Conservation (phyloP, 2,329 filamentous ascomycete species). For the Cylindrodendrum hubeiense region DNA sequence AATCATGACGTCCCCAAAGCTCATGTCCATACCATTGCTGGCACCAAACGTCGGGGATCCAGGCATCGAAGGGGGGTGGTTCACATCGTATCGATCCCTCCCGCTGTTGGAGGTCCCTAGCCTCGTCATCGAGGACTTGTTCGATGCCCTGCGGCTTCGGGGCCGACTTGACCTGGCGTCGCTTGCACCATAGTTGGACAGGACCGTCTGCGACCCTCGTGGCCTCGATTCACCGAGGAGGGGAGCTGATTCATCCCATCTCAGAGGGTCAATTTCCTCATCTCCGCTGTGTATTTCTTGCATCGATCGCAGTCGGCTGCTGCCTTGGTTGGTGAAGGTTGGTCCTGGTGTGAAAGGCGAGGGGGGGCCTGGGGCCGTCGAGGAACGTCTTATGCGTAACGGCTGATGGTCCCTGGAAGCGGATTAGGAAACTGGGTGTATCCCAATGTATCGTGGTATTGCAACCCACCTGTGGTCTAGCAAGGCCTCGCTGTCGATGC, state of each 20-base stretch:
- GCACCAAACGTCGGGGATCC: constrained; percentile 69
- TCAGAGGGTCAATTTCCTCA: constrained; percentile 60
- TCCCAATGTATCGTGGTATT: background rate
- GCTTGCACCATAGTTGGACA: constrained; percentile 57
- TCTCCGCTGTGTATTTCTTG: constrained; percentile 56
- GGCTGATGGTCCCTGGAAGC: constrained; percentile 65
- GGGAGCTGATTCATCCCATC: constrained; percentile 65
- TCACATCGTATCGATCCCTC: constrained; percentile 70
- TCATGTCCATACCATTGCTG: constrained; percentile 64
- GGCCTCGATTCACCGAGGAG: constrained; percentile 59
- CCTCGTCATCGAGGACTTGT: constrained; percentile 63
- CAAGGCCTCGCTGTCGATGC: constrained; percentile 88
- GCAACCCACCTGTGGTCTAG: constrained; percentile 82
- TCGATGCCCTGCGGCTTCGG: constrained; percentile 62
- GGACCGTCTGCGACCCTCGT: constrained; percentile 37
- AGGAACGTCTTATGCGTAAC: constrained; percentile 74
- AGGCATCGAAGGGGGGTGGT: constrained; percentile 77
- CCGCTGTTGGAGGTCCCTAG: constrained; percentile 48
- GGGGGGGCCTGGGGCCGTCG: constrained; percentile 55
- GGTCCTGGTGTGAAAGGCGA: constrained; percentile 53
- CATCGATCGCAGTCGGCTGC: constrained; percentile 53
- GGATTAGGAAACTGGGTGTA: constrained; percentile 14
- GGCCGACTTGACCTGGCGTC: constrained; percentile 51
- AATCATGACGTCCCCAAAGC: constrained; percentile 78
- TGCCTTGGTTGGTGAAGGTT: constrained; percentile 41